Conservation (phyloP, 305 asterid species). For the Plantago coronopus region DNA sequence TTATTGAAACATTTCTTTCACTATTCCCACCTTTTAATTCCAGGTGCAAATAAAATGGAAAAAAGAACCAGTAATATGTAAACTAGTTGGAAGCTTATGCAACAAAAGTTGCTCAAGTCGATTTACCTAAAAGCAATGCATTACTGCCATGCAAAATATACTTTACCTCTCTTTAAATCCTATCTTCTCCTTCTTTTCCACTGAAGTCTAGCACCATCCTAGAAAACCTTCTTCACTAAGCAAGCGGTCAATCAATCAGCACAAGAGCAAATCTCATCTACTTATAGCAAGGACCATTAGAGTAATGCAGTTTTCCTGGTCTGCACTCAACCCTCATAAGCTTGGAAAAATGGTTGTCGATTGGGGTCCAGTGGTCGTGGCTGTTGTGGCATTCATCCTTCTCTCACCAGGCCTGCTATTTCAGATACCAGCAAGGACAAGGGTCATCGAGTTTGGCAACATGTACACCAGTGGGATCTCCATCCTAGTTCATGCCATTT, state of each 20-base stretch:
- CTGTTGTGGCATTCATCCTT: conserved; percentile 83
- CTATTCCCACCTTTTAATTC: background rate
- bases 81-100: conserved; percentile 26
- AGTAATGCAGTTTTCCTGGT: background rate
- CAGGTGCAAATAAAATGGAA: conserved; percentile 5
- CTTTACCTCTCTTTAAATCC: conserved; percentile 39
- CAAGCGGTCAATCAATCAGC: conserved; percentile 22
- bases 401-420: conserved; percentile 85
- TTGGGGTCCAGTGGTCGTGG: conserved; percentile 98
- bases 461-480: conserved; percentile 93
- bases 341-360: conserved; percentile 47
- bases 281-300: conserved; percentile 19
- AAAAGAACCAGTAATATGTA: conserved; percentile 14
- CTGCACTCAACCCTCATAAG: background rate
- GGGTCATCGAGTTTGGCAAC: conserved; percentile 85
- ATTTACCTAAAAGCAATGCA: background rate
- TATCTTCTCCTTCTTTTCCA: conserved; percentile 23
- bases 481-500: conserved; percentile 71
- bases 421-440: conserved; percentile 84
- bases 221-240: conserved; percentile 43
- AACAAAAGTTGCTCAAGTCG: conserved; percentile 27
- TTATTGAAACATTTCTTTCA: background rate
- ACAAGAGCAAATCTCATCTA: conserved; percentile 8
- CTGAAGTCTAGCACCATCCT: conserved; percentile 36
- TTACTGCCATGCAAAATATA: conserved; percentile 25